Evolutionary conservation across 176 grass and related monocot species (phyloP).

Genomic region (Pontederia paniculata): DNA sequence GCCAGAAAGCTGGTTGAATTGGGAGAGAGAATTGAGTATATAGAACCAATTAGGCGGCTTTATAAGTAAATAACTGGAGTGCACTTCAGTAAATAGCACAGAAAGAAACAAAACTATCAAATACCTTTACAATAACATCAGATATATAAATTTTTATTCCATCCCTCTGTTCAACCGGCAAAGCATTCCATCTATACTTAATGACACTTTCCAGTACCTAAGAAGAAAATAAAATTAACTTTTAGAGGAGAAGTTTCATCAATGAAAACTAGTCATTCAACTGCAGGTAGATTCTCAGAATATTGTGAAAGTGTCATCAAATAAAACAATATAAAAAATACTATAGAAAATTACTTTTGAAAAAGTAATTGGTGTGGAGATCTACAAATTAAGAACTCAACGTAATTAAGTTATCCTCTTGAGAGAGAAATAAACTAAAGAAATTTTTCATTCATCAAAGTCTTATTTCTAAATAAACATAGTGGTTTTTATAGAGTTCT

Average conservation of each 20-base stretch:
- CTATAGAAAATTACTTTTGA: no score
- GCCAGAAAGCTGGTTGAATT: slow-evolving; percentile 60
- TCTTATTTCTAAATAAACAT: no score
- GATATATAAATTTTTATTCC: slow-evolving; percentile 99
- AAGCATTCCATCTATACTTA: slow-evolving; percentile 93
- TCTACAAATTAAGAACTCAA: no score
- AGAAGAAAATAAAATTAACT: slow-evolving; percentile 25
- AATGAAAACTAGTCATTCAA: no score
- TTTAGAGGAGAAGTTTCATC: background rate
- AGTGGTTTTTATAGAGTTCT: no score
- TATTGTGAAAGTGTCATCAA: background rate
- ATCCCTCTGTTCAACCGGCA: slow-evolving; percentile 87
- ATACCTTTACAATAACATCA: slow-evolving; percentile 87
- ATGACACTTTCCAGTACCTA: slow-evolving; percentile 99
- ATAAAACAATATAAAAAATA: background rate
- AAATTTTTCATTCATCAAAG: no score
- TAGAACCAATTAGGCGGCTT: slow-evolving; percentile 14
- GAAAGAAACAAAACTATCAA: background rate
- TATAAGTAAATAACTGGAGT: background rate
- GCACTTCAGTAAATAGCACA: slow-evolving; percentile 3
- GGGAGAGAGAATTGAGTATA: background rate
- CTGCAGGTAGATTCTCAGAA: no score
- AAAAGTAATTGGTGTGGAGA: no score
- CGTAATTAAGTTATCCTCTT: no score
- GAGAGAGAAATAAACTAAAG: no score